Evolutionary conservation across 306 rosid genomes (phyloP).

Genomic region (Lotus japonicus): DNA sequence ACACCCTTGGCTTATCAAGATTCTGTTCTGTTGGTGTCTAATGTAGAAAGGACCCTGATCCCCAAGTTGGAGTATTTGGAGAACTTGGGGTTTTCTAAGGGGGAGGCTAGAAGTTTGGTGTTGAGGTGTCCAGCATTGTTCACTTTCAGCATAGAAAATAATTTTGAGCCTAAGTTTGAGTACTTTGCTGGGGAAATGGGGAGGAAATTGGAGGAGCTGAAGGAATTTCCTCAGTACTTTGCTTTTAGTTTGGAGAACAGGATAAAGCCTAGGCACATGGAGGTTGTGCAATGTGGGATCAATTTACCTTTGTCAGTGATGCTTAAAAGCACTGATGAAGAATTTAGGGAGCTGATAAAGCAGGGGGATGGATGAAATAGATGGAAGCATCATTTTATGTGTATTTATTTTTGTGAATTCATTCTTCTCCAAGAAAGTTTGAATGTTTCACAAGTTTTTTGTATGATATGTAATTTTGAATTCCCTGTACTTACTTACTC

Average conservation of each 20-base stretch:
- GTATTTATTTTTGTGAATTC: slow-evolving; percentile 6
- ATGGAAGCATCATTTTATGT: background rate
- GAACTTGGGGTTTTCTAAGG: slow-evolving; percentile 48
- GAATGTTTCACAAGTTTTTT: slow-evolving; percentile 4
- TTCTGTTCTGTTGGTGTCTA: slow-evolving; percentile 67
- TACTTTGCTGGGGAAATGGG: slow-evolving; percentile 56
- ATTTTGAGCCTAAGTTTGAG: slow-evolving; percentile 69
- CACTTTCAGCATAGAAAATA: slow-evolving; percentile 82
- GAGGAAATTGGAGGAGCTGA: slow-evolving; percentile 54
- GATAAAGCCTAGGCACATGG: slow-evolving; percentile 75
- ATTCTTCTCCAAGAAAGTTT: background rate
- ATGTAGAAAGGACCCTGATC: slow-evolving; percentile 61
- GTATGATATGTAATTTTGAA: background rate
- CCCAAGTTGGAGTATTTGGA: slow-evolving; percentile 65
- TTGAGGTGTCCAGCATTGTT: slow-evolving; percentile 72
- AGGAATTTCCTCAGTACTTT: slow-evolving; percentile 80
- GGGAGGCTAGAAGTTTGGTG: slow-evolving; percentile 53
- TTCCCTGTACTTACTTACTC: background rate
- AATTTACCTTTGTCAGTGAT: slow-evolving; percentile 51
- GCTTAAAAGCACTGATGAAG: slow-evolving; percentile 79
- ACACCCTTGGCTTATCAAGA: slow-evolving; percentile 63
- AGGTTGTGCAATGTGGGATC: slow-evolving; percentile 46
- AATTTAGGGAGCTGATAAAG: slow-evolving; percentile 47
- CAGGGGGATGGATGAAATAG: slow-evolving; percentile 8
- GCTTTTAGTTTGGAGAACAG: slow-evolving; percentile 88